Evolutionary conservation across 331 rosid species (phyloP), one percentile per base, ranked within the genome.

Genomic region (Prunus yedoensis): DNA sequence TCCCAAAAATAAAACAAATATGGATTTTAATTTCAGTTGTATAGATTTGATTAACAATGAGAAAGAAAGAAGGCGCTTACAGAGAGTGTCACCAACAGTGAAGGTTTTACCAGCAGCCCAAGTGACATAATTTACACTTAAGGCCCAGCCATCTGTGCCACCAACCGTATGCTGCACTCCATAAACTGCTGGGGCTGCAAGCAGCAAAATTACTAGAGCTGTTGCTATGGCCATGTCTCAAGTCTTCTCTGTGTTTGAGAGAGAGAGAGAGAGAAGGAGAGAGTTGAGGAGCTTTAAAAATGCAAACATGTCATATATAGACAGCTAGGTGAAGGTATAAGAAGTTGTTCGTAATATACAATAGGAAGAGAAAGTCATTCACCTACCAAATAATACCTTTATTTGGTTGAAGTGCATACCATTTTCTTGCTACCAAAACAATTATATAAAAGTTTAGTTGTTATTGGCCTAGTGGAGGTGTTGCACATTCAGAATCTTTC

Each of bases 61-160:
- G 43, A 38, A 38, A 38, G 63, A 17, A 21, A 28, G 32, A 20
- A 6, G 47, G 58, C 9, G 46, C 28, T 59, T 79, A 91, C 94
- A 80, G 21, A 91, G 74, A 54, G 78, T 49, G 74, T 91, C 97
- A 56, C 91, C 94, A 75, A 86, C 87, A 3, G 2, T 52, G 83
- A 91, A 87, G 7, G 81, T 83, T 74, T 86, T 50, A 4, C 77
- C 73, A 59, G 89, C 10, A 71, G 80, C 35, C 94, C 94, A 91
- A 21, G 70, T 21, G 16, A 0, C 2, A 71, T 86, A 91, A 73
- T 86, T 47, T 21, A 2, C 14, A 0, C 52, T 46, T 10, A 28
- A 4, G 2, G 0, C 0, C 97, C 97, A 91, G 23, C 92, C 92
- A 3, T 4, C 0, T 17, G 0, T 11, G 68, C 51, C 97, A 27